Evolutionary conservation across 2,329 filamentous ascomycete species (phyloP).

Genomic region (Scleromitrula shiraiana): DNA sequence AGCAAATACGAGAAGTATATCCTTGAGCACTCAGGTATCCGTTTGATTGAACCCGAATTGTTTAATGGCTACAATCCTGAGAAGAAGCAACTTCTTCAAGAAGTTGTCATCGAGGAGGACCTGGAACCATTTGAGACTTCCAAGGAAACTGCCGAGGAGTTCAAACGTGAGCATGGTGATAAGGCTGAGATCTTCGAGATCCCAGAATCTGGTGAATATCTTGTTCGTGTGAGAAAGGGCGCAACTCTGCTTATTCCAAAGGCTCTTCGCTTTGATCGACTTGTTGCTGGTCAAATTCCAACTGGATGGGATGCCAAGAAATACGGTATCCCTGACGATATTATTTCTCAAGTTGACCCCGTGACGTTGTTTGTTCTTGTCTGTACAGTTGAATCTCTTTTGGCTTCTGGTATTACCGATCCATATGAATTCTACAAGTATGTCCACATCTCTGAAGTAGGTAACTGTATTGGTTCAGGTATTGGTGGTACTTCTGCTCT

Average conservation of each 20-base stretch:
- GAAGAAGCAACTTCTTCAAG: slow-evolving; percentile 96
- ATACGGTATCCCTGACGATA: slow-evolving; percentile 95
- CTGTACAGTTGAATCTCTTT: slow-evolving; percentile 82
- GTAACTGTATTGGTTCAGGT: slow-evolving; percentile 97
- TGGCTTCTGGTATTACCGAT: slow-evolving; percentile 92
- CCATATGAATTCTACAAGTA: slow-evolving; percentile 99
- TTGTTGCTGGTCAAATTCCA: slow-evolving; percentile 93
- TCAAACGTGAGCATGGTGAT: slow-evolving; percentile 93
- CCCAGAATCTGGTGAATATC: slow-evolving; percentile 86
- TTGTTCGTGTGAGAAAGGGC: slow-evolving; percentile 90
- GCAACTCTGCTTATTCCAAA: slow-evolving; percentile 94
- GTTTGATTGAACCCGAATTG: slow-evolving; percentile 92
- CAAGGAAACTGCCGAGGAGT: slow-evolving; percentile 95
- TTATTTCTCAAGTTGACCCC: slow-evolving; percentile 94
- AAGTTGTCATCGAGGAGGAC: slow-evolving; percentile 95
- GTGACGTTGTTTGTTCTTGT: slow-evolving; percentile 94
- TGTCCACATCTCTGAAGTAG: slow-evolving; percentile 93
- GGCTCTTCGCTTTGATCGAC: slow-evolving; percentile 91
- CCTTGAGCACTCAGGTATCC: slow-evolving; percentile 92
- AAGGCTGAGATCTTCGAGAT: slow-evolving; percentile 98
- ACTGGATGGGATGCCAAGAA: slow-evolving; percentile 95
- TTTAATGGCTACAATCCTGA: slow-evolving; percentile 97
- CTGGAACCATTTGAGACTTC: slow-evolving; percentile 95
- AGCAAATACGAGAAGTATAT: slow-evolving; percentile 95
- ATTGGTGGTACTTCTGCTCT: slow-evolving; percentile 92